Evolutionary conservation across 352 stramenopile genomes (phyloP).

Genomic region (Blastocystis sp.): DNA sequence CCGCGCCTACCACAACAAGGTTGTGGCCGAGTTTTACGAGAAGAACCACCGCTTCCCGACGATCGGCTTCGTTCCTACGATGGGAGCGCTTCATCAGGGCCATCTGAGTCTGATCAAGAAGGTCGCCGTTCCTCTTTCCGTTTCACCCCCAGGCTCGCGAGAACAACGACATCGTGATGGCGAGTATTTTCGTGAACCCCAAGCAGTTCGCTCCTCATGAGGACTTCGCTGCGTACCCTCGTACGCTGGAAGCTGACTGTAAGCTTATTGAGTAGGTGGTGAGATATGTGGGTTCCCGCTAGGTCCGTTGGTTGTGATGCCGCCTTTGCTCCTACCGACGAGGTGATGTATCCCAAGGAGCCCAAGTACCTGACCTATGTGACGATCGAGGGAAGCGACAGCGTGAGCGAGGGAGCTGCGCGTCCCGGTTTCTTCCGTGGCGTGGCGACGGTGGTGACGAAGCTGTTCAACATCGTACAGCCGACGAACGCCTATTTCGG

Average conservation of each 20-base stretch:
- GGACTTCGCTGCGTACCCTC: slow-evolving; percentile 93
- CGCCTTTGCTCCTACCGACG: slow-evolving; percentile 71
- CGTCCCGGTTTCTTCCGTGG: slow-evolving; percentile 90
- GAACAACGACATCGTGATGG: slow-evolving; percentile 82
- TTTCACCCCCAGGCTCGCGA: slow-evolving; percentile 67
- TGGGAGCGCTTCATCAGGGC: slow-evolving; percentile 94
- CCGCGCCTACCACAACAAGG: slow-evolving; percentile 10
- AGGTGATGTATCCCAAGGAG: slow-evolving; percentile 73
- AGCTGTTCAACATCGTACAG: slow-evolving; percentile 95
- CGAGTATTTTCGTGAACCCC: slow-evolving; percentile 96
- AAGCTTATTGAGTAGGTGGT: slow-evolving; percentile 66
- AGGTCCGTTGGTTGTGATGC: slow-evolving; percentile 63
- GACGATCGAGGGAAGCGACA: slow-evolving; percentile 81
- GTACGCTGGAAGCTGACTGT: slow-evolving; percentile 83
- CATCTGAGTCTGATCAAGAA: slow-evolving; percentile 76
- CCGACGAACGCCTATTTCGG: slow-evolving; percentile 92
- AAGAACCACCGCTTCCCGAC: slow-evolving; percentile 58
- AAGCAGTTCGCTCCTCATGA: slow-evolving; percentile 92
- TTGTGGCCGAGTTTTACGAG: slow-evolving; percentile 38
- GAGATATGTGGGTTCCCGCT: slow-evolving; percentile 57
- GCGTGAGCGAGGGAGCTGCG: slow-evolving; percentile 76
- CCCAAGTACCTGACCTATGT: slow-evolving; percentile 74
- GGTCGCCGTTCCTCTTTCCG: slow-evolving; percentile 55
- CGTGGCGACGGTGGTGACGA: slow-evolving; percentile 94
- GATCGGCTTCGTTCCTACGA: slow-evolving; percentile 94